Evolutionary conservation across 208 protist genomes (phyloP), one percentile per base, ranked within the genome.

Genomic region (Leptomonas pyrrhocoris): DNA sequence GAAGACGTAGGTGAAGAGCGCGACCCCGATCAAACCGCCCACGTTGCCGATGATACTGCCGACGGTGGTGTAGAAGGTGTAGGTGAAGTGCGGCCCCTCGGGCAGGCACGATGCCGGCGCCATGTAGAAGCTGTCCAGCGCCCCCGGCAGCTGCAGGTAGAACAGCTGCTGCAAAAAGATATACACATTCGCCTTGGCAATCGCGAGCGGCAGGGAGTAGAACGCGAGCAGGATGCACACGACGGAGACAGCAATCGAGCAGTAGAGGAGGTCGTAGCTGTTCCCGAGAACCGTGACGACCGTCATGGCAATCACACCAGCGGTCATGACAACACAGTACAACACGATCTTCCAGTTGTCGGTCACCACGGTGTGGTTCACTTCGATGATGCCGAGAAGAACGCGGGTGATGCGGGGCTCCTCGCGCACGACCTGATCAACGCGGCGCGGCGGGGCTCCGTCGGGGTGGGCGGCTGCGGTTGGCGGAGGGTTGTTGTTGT

Each of bases 51-150:
- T 78, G 40, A 88, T 73, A 36, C 56, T 56, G 4, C 69, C 68
- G 31, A 85, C 65, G 34, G 83, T 89, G 34, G 79, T 77, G 77
- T 88, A 89, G 68, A 86, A 89, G 43, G 72, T 78, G 67, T 85
- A 76, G n/a, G 38, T 56, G 70, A 92, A 92, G 49, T 89, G 67
- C 46, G 86, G 86, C 30, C 86, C 86, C n/a, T 66, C 65, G 9
- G 80, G 77, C 56, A 89, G 31, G 49, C 83, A 89, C 15, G 73
- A 34, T n/a, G 65, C 65, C 2, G 64, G 64, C 5, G 81, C 84
- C 18, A 80, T 42, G 75, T 81, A 92, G 73, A 88, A 87, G 57
- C 45, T 80, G 54, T 92, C 75, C 53, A 89, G 46, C 2, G 81
- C 80, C 59, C 83, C 83, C 21, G 75, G 79, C 21, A 92, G 58